phyloP scores from a whole-genome alignment of 2,329 filamentous ascomycete species.

The Claviceps spartinae region DNA sequence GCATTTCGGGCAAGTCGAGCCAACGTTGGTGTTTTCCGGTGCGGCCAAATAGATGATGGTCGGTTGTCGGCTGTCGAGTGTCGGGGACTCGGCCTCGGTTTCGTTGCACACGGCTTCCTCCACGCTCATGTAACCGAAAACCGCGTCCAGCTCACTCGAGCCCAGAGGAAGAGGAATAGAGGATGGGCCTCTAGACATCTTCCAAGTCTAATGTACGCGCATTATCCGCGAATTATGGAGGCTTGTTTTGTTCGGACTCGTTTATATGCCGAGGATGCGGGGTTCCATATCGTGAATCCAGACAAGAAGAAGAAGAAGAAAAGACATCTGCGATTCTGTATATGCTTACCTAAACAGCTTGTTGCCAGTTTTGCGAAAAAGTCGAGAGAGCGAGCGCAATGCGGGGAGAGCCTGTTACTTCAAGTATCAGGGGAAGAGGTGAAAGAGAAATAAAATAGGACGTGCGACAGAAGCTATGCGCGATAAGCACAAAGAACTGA shows the following conservation, averaged over 20 bases:
- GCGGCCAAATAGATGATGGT: neutral
- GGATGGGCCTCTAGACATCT: too few relatives aligned
- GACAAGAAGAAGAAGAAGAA: neutral
- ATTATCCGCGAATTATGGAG: neutral
- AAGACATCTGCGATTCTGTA: neutral
- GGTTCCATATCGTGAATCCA: neutral
- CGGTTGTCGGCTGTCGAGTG: neutral
- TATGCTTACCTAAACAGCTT: conserved; percentile 1
- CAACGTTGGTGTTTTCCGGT: neutral
- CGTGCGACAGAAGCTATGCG: neutral
- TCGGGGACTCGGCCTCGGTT: neutral
- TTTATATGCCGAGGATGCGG: neutral
- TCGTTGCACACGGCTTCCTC: neutral
- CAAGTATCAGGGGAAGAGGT: neutral
- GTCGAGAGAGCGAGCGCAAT: neutral
- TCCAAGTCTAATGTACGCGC: neutral
- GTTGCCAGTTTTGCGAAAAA: neutral
- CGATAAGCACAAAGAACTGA: conserved; percentile 2
- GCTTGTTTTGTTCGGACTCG: neutral
- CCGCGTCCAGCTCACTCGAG: neutral
- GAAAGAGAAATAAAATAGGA: neutral
- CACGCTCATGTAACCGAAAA: neutral
- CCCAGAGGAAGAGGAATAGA: neutral
- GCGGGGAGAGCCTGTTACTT: neutral
- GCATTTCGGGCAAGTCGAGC: neutral